phyloP scores from a whole-genome alignment of 192 early-diverging fungal species.

The Backusella morwellensis region DNA sequence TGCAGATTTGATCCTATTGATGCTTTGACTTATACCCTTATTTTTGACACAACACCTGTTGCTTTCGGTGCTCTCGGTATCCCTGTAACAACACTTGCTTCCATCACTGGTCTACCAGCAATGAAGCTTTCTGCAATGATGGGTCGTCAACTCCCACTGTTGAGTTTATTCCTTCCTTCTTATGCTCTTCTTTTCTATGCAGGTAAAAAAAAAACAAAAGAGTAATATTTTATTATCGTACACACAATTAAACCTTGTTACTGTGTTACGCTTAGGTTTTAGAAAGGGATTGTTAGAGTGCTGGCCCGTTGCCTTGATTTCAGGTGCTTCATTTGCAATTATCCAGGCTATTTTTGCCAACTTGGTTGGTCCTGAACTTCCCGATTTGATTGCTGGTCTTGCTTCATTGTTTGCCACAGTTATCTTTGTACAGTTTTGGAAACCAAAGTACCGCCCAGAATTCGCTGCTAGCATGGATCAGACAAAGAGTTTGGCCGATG shows the following conservation, averaged over 20 bases:
- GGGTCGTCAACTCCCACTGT: conserved; percentile 35
- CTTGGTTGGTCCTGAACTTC: conserved; percentile 39
- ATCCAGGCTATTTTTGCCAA: conserved; percentile 36
- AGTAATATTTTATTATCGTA: neutral
- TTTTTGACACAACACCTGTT: conserved; percentile 38
- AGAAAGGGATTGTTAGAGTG: conserved; percentile 31
- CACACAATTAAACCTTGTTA: neutral
- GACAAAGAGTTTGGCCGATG: neutral
- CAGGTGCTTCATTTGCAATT: conserved; percentile 35
- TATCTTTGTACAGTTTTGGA: conserved; percentile 39
- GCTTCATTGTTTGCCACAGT: conserved; percentile 27
- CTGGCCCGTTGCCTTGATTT: conserved; percentile 31
- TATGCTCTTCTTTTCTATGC: conserved; percentile 36
- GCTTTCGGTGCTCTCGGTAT: conserved; percentile 39
- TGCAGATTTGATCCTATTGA: conserved; percentile 35
- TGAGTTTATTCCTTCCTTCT: conserved; percentile 30
- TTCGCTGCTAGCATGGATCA: conserved; percentile 15
- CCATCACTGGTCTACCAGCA: conserved; percentile 27
- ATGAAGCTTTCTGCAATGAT: conserved; percentile 34
- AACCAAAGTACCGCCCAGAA: conserved; percentile 29
- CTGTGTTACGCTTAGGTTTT: neutral
- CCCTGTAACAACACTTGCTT: conserved; percentile 38
- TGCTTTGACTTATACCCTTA: conserved; percentile 29
- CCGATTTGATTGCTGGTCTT: conserved; percentile 38
- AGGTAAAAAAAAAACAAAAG: conserved; percentile 3